Conservation (phyloP, 345 rosid genomes). For the Arabidopsis arenosa region DNA sequence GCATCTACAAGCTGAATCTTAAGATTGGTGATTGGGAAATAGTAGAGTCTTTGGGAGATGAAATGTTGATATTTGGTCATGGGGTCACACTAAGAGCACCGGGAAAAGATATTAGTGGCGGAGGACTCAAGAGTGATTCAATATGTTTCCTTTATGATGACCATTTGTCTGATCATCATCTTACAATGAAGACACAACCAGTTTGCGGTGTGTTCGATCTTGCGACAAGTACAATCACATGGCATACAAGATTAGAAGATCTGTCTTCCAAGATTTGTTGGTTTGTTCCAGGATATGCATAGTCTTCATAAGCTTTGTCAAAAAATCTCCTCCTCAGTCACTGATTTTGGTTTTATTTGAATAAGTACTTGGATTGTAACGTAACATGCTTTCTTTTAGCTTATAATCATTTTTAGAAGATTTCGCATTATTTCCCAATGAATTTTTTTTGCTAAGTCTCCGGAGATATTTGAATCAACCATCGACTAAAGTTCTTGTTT, state of each 20-base stretch:
- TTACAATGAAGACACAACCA: background rate
- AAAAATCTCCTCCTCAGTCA: background rate
- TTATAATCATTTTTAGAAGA: background rate
- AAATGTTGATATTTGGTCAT: slow-evolving; percentile 34
- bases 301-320: background rate
- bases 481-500: background rate
- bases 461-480: too few species aligned
- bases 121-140: slow-evolving; percentile 32
- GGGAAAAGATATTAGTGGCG: slow-evolving; percentile 9
- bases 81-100: slow-evolving; percentile 33
- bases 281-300: slow-evolving; percentile 33
- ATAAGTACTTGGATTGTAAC: background rate
- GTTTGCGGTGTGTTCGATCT: slow-evolving; percentile 25
- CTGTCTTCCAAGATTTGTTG: slow-evolving; percentile 15
- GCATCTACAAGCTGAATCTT: slow-evolving; percentile 21
- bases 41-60: slow-evolving; percentile 29
- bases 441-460: background rate
- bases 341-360: background rate
- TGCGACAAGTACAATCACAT: slow-evolving; percentile 13
- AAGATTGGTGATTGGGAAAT: slow-evolving; percentile 29
- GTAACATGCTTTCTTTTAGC: background rate
- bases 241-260: slow-evolving; percentile 7
- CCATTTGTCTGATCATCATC: background rate
- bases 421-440: background rate
- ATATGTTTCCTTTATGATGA: slow-evolving; percentile 27